phyloP scores from a whole-genome alignment of 306 rosid genomes.

The Corylus avellana region DNA sequence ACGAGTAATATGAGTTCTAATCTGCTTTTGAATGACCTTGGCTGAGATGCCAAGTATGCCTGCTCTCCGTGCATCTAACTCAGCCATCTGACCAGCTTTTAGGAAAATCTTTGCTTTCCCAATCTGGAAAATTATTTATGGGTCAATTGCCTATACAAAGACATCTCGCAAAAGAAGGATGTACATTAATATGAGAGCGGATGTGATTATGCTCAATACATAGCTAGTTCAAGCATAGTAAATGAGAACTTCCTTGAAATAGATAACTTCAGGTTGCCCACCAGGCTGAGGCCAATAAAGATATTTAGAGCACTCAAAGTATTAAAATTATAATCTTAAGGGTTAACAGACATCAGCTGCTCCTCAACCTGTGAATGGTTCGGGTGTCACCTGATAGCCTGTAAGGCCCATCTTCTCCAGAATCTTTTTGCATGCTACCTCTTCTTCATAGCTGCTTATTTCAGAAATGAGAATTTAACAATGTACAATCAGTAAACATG shows the following conservation, averaged over 20 bases:
- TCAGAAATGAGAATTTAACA: slow-evolving; percentile 27
- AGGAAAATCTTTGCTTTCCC: slow-evolving; percentile 78
- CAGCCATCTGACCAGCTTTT: slow-evolving; percentile 92
- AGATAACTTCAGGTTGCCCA: slow-evolving; percentile 12
- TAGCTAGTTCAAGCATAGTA: slow-evolving; percentile 15
- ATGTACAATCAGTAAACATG: slow-evolving; percentile 27
- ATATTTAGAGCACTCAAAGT: slow-evolving; percentile 16
- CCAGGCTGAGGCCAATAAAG: slow-evolving; percentile 7
- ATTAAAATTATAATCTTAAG: slow-evolving; percentile 9
- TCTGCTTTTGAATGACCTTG: slow-evolving; percentile 55
- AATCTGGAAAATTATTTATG: slow-evolving; percentile 50
- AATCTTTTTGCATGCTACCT: slow-evolving; percentile 57
- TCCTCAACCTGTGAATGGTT: slow-evolving; percentile 17
- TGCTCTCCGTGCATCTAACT: slow-evolving; percentile 72
- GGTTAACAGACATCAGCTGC: slow-evolving; percentile 9
- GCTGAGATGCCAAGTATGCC: slow-evolving; percentile 55
- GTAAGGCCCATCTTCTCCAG: slow-evolving; percentile 69
- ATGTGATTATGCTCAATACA: slow-evolving; percentile 16
- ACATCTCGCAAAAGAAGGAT: slow-evolving; percentile 23
- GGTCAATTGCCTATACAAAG: slow-evolving; percentile 24
- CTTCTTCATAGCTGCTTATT: slow-evolving; percentile 69
- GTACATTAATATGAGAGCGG: neutral
- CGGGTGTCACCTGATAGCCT: slow-evolving; percentile 76
- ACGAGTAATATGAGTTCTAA: slow-evolving; percentile 40
- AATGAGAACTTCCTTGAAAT: slow-evolving; percentile 15